Evolutionary conservation across 768 basidiomycete species (phyloP).

Genomic region (Pleurotus tuber-regium): DNA sequence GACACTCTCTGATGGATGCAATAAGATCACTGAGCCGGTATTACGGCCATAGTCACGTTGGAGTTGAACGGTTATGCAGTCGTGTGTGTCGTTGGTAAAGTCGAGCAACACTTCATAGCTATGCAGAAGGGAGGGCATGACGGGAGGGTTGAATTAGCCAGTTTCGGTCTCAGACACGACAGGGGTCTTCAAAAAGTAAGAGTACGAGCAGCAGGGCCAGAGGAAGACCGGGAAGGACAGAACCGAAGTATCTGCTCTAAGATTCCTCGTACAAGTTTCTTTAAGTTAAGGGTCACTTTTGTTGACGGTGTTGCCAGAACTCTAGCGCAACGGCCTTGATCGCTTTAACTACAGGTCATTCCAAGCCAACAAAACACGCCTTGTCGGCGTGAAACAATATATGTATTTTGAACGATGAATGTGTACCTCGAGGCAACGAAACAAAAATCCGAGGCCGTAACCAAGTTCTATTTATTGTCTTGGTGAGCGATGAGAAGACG

Average conservation of each 20-base stretch:
- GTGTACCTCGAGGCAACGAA: not conserved
- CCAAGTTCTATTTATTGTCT: conserved; percentile 2
- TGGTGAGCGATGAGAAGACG: conserved; percentile 1
- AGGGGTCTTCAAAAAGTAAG: conserved; percentile 14
- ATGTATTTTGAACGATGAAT: not conserved
- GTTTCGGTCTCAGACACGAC: conserved; percentile 32
- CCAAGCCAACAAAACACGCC: conserved; percentile 10
- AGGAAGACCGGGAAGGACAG: conserved; percentile 15
- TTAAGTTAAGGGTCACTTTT: conserved; percentile 7
- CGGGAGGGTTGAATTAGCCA: conserved; percentile 16
- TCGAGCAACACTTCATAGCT: conserved; percentile 65
- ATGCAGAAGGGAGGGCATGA: conserved; percentile 61
- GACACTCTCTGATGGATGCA: conserved; percentile 62
- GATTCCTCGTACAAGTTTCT: not conserved
- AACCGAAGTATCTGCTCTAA: conserved; percentile 7
- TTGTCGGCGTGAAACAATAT: conserved; percentile 3
- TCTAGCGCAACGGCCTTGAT: not conserved
- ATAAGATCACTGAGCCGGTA: conserved; percentile 49
- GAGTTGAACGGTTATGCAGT: conserved; percentile 61
- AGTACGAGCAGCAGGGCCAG: conserved; percentile 16
- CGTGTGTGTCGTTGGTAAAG: conserved; percentile 67
- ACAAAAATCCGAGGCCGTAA: not conserved
- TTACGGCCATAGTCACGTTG: conserved; percentile 61
- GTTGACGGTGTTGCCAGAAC: not conserved
- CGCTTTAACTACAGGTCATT: not conserved